Percentiles rank a stretch among this genome's conserved stretches.
Conservation (phyloP, 2,329 filamentous ascomycete genomes). For the Paecilomyces niveus region DNA sequence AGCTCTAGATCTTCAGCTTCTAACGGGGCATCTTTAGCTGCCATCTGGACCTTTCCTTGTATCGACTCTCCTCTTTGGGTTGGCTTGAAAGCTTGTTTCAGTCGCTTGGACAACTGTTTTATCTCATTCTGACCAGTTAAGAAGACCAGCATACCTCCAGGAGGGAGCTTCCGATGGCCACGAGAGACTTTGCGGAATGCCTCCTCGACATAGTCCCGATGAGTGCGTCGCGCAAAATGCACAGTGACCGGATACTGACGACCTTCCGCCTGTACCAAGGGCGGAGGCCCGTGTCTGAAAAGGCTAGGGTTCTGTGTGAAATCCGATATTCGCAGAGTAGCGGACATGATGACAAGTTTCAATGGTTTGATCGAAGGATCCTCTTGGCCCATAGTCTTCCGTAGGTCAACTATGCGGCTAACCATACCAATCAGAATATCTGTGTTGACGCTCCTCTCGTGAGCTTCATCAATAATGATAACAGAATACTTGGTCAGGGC, state of each 20-base stretch:
- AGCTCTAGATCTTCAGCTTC: constrained; percentile 86
- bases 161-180: constrained; percentile 83
- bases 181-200: constrained; percentile 78
- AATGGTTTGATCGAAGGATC: constrained; percentile 66
- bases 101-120: constrained; percentile 65
- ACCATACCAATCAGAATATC: constrained; percentile 98
- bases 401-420: constrained; percentile 80
- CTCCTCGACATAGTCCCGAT: constrained; percentile 84
- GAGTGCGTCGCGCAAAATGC: constrained; percentile 79
- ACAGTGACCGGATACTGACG: constrained; percentile 83
- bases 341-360: constrained; percentile 97
- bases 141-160: constrained; percentile 88
- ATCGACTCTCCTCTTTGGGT: constrained; percentile 44
- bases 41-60: constrained; percentile 64
- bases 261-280: constrained; percentile 82
- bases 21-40: constrained; percentile 67
- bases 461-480: constrained; percentile 92
- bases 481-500: constrained; percentile 83
- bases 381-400: constrained; percentile 66
- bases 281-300: constrained; percentile 67
- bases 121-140: constrained; percentile 94
- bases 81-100: constrained; percentile 62
- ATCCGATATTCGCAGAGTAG: constrained; percentile 83
- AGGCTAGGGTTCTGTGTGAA: constrained; percentile 77
- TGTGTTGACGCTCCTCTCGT: constrained; percentile 95